These are phyloP conservation scores for Verticillium longisporum DNA, from an alignment of 2,329 filamentous ascomycete genomes.

Conservation along the genomic window DNA sequence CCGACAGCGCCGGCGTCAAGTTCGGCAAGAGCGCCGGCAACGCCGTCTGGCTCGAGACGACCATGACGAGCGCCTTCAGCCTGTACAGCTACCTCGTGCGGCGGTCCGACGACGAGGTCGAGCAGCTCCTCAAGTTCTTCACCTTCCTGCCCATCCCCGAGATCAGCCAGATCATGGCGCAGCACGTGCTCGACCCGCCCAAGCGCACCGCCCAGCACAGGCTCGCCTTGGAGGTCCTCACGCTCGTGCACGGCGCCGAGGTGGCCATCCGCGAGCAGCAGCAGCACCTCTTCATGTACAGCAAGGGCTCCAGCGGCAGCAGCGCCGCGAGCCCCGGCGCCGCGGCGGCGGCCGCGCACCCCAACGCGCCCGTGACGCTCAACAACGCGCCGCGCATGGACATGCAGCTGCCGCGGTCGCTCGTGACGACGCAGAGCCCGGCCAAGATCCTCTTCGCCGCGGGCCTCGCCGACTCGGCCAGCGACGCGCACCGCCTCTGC, in stretches of 20 bases:
- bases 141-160: conserved; percentile 72
- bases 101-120: conserved; percentile 73
- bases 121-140: conserved; percentile 77
- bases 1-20: conserved; percentile 77
- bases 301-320: conserved; percentile 14
- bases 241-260: conserved; percentile 66
- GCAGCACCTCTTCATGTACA: conserved; percentile 45
- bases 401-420: conserved; percentile 50
- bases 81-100: conserved; percentile 88
- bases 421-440: conserved; percentile 48
- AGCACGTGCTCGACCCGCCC: conserved; percentile 61
- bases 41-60: conserved; percentile 82
- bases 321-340: conserved; percentile 5
- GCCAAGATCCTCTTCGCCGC: conserved; percentile 52
- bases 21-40: conserved; percentile 95
- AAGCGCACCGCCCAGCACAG: conserved; percentile 75
- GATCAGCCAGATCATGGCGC: conserved; percentile 61
- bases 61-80: conserved; percentile 76
- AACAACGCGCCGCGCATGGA: conserved; percentile 46
- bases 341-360: conserved; percentile 9
- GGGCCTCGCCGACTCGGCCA: conserved; percentile 48
- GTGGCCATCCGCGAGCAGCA: conserved; percentile 57
- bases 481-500: conserved; percentile 54
- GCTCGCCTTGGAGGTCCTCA: conserved; percentile 75
- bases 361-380: conserved; percentile 14